Percentiles rank a stretch among this genome's conserved stretches.
These are phyloP conservation scores for Neonectria ditissima DNA, from an alignment of 2,329 filamentous ascomycete genomes.

Conservation along the genomic window DNA sequence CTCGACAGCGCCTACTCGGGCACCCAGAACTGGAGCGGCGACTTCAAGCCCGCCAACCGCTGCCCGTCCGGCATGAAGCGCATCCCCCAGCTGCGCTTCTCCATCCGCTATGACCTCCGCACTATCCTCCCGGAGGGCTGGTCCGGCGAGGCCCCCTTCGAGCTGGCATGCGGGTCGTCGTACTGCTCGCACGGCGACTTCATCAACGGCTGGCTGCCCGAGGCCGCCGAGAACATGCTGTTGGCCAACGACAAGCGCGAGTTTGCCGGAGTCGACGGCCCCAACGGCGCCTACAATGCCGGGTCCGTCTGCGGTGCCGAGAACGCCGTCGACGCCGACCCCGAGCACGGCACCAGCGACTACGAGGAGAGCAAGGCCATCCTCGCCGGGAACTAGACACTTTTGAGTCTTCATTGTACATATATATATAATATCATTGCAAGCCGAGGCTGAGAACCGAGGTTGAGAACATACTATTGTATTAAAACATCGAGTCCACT, in stretches of 20 bases:
- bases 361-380: constrained; percentile 14
- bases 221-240: constrained; percentile 39
- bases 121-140: constrained; percentile 55
- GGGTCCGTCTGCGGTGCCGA: constrained; percentile 7
- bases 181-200: constrained; percentile 59
- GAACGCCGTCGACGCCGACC: constrained; percentile 12
- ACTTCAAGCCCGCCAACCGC: constrained; percentile 40
- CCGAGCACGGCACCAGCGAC: constrained; percentile 15
- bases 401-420: neutral
- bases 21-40: constrained; percentile 20
- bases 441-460: neutral
- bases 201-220: constrained; percentile 58
- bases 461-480: neutral
- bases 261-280: constrained; percentile 19
- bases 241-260: constrained; percentile 21
- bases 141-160: constrained; percentile 54
- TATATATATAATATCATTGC: neutral
- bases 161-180: constrained; percentile 53
- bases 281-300: constrained; percentile 4
- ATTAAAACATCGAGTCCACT: neutral
- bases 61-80: constrained; percentile 57
- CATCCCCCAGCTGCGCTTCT: constrained; percentile 60
- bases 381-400: neutral
- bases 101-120: constrained; percentile 57
- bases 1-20: constrained; percentile 40